Evolutionary conservation across 768 basidiomycete species (phyloP), one percentile per base, ranked within the genome.

Genomic region (Lentinus brumalis): DNA sequence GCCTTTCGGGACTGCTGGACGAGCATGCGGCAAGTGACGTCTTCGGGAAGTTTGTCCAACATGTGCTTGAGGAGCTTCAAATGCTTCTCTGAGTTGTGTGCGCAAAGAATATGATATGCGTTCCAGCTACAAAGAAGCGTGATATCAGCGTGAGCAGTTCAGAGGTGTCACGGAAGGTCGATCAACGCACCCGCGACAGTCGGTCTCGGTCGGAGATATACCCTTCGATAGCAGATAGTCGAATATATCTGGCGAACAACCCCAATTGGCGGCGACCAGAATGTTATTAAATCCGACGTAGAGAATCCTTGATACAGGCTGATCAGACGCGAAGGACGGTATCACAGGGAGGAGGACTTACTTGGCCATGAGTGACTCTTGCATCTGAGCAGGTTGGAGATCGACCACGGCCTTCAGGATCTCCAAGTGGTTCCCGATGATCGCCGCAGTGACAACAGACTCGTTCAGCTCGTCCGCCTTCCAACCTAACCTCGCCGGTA

Each of bases 401-500:
- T 71, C 64, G 53, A 80, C 78, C n/a, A 86, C 63, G 7, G 73
- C 63, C 68, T 85, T 81, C 45, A 86, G 65, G 0, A 74, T 65
- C 1, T 79, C 78, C 6, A 81, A 30, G 12, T 77, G 69, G 15
- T 71, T 59, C 5, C 71, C 67, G 5, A 78, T 47, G 49, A 84
- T 72, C 0, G 82, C 82, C 1, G 79, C 78, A 7, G 76, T 76
- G 8, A 86, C 69, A 0, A 82, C 81, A 1, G 83, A 82, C 66
- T 87, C 86, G 55, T 83, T 83, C 12, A 84, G 47, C 14, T 70
- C 59, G 46, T 77, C 79, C 52, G 75, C 67, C 2, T 65, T 68
- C 82, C 85, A 85, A 5, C 86, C 86, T 30, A 86, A 73, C 74
- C 79, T 78, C n/a, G 66, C 69, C 0, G 81, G 80, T 11, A 87